Conservation (phyloP, 768 basidiomycete genomes). For the Hericium coralloides region DNA sequence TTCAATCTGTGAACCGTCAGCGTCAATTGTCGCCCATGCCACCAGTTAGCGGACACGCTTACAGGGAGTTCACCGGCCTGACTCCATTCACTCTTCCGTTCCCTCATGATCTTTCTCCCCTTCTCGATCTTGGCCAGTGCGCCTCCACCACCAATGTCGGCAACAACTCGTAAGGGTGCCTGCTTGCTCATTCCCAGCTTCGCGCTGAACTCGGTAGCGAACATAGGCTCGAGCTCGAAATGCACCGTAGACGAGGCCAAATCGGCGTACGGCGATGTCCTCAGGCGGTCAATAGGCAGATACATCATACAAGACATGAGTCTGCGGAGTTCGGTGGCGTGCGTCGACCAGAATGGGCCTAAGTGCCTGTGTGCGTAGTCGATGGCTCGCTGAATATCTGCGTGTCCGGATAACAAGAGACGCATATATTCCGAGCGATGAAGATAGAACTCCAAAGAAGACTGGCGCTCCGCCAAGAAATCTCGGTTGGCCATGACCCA, state of each 20-base stretch:
- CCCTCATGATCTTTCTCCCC: slow-evolving; percentile 87
- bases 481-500: slow-evolving; percentile 65
- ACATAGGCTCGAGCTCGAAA: slow-evolving; percentile 70
- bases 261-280: slow-evolving; percentile 66
- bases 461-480: slow-evolving; percentile 62
- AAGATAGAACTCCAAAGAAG: slow-evolving; percentile 81
- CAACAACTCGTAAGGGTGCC: slow-evolving; percentile 79
- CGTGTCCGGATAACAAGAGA: slow-evolving; percentile 57
- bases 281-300: slow-evolving; percentile 58
- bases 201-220: slow-evolving; percentile 85
- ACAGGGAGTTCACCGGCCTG: slow-evolving; percentile 87
- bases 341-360: slow-evolving; percentile 50
- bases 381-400: slow-evolving; percentile 51
- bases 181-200: slow-evolving; percentile 84
- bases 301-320: slow-evolving; percentile 64
- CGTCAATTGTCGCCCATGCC: background rate
- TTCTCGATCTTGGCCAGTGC: slow-evolving; percentile 91
- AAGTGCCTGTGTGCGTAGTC: slow-evolving; percentile 66
- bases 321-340: slow-evolving; percentile 56
- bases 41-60: slow-evolving; percentile 16
- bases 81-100: slow-evolving; percentile 89
- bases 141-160: slow-evolving; percentile 88
- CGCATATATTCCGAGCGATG: slow-evolving; percentile 88
- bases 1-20: slow-evolving; percentile 59
- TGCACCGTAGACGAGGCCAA: slow-evolving; percentile 65